phyloP scores from a whole-genome alignment of 129 eudicot species.

The Calendula officinalis region DNA sequence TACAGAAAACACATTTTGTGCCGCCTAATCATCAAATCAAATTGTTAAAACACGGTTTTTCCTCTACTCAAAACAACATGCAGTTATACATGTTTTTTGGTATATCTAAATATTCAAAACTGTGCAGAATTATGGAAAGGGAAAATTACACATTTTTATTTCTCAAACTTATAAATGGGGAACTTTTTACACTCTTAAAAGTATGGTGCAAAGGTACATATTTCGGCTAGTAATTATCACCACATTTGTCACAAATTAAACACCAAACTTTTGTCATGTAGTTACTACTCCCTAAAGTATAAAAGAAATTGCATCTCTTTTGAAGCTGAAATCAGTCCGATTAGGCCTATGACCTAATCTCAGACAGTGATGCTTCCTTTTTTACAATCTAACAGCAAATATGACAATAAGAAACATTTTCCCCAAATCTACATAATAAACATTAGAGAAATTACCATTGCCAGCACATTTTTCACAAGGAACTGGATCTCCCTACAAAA shows the following conservation, averaged over 20 bases:
- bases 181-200: too few species aligned
- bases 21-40: slow-evolving; percentile 61
- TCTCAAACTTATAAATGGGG: too few species aligned
- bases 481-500: slow-evolving; percentile 91
- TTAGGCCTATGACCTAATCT: slow-evolving; percentile 12
- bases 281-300: too few species aligned
- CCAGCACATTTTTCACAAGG: slow-evolving; percentile 97
- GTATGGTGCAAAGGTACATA: too few species aligned
- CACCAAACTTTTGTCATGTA: too few species aligned
- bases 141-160: too few species aligned
- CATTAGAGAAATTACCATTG: slow-evolving; percentile 50
- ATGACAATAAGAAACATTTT: slow-evolving; percentile 2
- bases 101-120: too few species aligned
- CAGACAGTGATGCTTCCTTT: slow-evolving; percentile 1
- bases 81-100: too few species aligned
- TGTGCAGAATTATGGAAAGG: too few species aligned
- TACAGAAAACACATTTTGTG: slow-evolving; percentile 82
- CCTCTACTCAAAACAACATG: too few species aligned
- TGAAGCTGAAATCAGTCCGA: background rate
- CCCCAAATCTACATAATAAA: background rate
- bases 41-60: slow-evolving; percentile 12
- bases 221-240: background rate
- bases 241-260: slow-evolving; percentile 3
- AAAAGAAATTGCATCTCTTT: too few species aligned
- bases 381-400: background rate